Conservation (phyloP, 176 grass and related monocot species). For the Alloteropsis semialata region DNA sequence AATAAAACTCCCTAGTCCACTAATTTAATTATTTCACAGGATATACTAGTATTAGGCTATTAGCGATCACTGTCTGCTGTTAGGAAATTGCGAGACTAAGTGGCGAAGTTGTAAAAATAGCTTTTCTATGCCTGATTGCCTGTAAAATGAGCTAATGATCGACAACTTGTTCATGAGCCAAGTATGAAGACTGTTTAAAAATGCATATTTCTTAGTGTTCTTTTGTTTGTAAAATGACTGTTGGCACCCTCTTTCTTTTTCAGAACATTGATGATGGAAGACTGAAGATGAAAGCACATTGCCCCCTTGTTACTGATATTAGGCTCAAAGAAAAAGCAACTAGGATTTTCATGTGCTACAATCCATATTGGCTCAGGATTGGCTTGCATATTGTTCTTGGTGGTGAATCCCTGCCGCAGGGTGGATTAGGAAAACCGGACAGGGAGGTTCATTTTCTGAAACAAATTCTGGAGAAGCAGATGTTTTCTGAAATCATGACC, state of each 20-base stretch:
- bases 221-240: conserved; percentile 3
- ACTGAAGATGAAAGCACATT: conserved; percentile 54
- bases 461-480: conserved; percentile 54
- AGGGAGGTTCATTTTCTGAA: conserved; percentile 54
- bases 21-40: background rate
- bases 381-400: conserved; percentile 69
- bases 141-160: background rate
- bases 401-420: conserved; percentile 40
- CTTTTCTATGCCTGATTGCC: background rate
- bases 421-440: conserved; percentile 32
- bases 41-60: background rate
- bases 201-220: background rate
- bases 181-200: conserved; percentile 6
- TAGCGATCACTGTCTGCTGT: background rate
- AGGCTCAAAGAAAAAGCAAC: conserved; percentile 55
- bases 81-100: conserved; percentile 4
- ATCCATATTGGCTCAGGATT: conserved; percentile 60
- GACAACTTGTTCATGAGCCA: background rate
- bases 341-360: conserved; percentile 56
- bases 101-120: background rate
- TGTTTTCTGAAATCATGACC: conserved; percentile 44
- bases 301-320: conserved; percentile 59
- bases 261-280: conserved; percentile 70
- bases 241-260: background rate
- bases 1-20: background rate